Evolutionary conservation across 78 protist species (phyloP).

Genomic region (Carpediemonas membranifera): DNA sequence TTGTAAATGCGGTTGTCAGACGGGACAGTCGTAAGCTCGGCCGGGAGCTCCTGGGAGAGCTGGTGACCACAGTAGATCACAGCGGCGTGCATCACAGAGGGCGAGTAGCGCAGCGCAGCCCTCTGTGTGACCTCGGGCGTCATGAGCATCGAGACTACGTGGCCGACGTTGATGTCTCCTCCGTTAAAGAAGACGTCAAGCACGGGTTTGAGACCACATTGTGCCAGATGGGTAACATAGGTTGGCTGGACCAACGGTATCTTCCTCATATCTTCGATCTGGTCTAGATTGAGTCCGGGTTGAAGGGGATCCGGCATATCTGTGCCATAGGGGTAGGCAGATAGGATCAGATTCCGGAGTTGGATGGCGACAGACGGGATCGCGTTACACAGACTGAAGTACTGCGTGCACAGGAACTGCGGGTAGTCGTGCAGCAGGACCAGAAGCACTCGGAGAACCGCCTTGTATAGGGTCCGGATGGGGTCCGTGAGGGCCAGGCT

Average conservation of each 20-base stretch:
- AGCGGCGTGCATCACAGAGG: conserved; percentile 71
- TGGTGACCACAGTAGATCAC: conserved; percentile 57
- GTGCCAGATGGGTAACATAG: too few species aligned
- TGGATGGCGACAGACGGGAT: conserved; percentile 88
- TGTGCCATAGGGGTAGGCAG: conserved; percentile 84
- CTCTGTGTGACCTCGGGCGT: conserved; percentile 15
- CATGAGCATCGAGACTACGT: conserved; percentile 22
- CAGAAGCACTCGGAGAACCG: conserved; percentile 65
- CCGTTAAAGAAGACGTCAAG: too few species aligned
- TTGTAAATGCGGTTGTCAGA: not conserved
- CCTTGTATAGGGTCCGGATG: conserved; percentile 61
- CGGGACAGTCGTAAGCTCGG: not conserved
- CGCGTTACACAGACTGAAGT: conserved; percentile 75
- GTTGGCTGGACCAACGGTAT: conserved; percentile 59
- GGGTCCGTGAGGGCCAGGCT: conserved; percentile 52
- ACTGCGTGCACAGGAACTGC: conserved; percentile 88
- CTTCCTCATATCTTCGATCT: conserved; percentile 69
- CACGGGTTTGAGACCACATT: too few species aligned
- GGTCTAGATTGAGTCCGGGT: conserved; percentile 74
- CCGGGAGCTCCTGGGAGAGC: not conserved
- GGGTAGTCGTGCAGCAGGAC: conserved; percentile 95
- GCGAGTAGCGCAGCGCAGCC: conserved; percentile 51
- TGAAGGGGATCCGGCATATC: conserved; percentile 91
- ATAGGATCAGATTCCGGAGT: conserved; percentile 78
- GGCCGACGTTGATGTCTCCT: conserved; percentile 5